These are phyloP conservation scores for Cryptosporidium muris DNA, from an alignment of 169 alveolate species.

Conservation along the genomic window DNA sequence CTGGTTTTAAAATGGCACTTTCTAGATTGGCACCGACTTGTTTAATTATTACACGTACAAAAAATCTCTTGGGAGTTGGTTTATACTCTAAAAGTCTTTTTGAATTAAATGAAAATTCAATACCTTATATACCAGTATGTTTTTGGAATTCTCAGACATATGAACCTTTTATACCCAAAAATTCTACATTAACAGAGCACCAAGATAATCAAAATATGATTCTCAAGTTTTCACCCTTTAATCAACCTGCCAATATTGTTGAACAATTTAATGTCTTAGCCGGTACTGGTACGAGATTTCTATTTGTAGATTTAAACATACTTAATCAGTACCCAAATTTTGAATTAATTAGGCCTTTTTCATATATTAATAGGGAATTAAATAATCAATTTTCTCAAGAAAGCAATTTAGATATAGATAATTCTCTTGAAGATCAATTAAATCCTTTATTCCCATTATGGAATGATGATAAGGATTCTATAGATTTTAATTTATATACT, in stretches of 20 bases:
- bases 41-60: conserved; percentile 87
- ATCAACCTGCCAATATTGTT: background rate
- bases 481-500: conserved; percentile 87
- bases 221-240: conserved; percentile 14
- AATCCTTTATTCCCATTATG: conserved; percentile 84
- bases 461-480: conserved; percentile 82
- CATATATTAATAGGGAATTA: conserved; percentile 5
- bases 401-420: background rate
- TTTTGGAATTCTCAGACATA: conserved; percentile 50
- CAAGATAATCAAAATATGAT: conserved; percentile 45
- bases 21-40: conserved; percentile 86
- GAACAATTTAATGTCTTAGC: conserved; percentile 19
- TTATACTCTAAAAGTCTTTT: conserved; percentile 9
- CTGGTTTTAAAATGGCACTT: conserved; percentile 88
- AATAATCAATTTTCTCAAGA: background rate
- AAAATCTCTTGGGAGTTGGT: conserved; percentile 86
- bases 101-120: background rate
- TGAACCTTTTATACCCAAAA: conserved; percentile 38
- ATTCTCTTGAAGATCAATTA: conserved; percentile 28
- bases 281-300: conserved; percentile 27
- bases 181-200: conserved; percentile 16
- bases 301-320: conserved; percentile 2
- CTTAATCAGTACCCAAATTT: conserved; percentile 31
- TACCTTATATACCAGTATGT: conserved; percentile 40
- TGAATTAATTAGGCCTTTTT: conserved; percentile 1